phyloP scores from a whole-genome alignment of 805 yeast genomes.

The Torulaspora indica region DNA sequence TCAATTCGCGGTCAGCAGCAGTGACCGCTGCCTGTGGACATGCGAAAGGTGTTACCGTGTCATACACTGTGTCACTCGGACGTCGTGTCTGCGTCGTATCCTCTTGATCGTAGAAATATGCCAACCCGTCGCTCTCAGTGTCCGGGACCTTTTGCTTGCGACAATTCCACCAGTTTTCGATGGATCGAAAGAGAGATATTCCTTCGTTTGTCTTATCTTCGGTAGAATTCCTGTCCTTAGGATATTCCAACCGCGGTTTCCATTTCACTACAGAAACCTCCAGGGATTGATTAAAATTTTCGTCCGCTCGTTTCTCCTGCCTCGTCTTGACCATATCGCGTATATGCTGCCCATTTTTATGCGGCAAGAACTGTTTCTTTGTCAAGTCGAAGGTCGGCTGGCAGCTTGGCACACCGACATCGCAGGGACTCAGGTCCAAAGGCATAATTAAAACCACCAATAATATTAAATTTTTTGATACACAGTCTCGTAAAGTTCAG shows the following conservation, averaged over 20 bases:
- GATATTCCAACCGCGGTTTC: conserved; percentile 27
- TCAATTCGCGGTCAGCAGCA: conserved; percentile 6
- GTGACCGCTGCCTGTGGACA: conserved; percentile 7
- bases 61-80: not conserved
- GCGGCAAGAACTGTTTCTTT: conserved; percentile 15
- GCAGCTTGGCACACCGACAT: conserved; percentile 11
- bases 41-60: conserved; percentile 5
- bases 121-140: conserved; percentile 7
- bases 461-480: not conserved
- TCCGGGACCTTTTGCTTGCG: not conserved
- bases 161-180: conserved; percentile 2
- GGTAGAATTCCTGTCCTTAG: conserved; percentile 25
- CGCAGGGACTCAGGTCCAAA: conserved; percentile 11
- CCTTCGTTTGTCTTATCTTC: conserved; percentile 23
- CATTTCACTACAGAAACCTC: conserved; percentile 31
- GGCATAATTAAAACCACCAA: not conserved
- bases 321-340: conserved; percentile 29
- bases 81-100: not conserved
- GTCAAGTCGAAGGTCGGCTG: conserved; percentile 15
- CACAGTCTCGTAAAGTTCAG: not conserved
- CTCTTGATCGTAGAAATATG: conserved; percentile 4
- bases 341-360: conserved; percentile 19
- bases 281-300: conserved; percentile 22
- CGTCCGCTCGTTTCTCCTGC: conserved; percentile 21
- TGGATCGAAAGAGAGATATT: not conserved